These are phyloP conservation scores for Dipteronia dyeriana DNA, from an alignment of 345 rosid species.

Conservation along the genomic window DNA sequence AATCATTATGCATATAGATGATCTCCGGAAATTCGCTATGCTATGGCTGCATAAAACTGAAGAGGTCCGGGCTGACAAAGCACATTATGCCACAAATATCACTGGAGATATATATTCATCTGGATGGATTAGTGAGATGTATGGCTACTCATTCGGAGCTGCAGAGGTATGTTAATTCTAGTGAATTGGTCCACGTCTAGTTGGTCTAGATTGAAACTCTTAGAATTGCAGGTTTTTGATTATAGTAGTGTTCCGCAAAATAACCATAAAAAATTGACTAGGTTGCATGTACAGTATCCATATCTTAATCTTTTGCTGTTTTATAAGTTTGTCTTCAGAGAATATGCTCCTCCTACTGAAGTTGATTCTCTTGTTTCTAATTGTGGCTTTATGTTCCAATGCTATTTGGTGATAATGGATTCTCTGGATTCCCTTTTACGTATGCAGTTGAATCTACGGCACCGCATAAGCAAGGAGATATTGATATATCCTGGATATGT, in stretches of 20 bases:
- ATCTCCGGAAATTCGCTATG: constrained; percentile 83
- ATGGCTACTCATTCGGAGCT: constrained; percentile 98
- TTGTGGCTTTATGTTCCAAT: not conserved
- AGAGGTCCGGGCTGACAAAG: constrained; percentile 96
- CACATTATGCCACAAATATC: constrained; percentile 82
- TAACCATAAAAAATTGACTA: constrained; percentile 1
- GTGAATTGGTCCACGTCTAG: not conserved
- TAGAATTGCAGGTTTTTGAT: not conserved
- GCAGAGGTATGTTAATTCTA: constrained; percentile 69
- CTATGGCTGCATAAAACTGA: constrained; percentile 95
- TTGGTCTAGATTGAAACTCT: not conserved
- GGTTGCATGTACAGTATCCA: not conserved
- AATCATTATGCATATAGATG: constrained; percentile 95
- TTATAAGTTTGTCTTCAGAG: not conserved
- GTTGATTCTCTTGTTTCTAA: not conserved
- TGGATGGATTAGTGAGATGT: constrained; percentile 99
- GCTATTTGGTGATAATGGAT: not conserved
- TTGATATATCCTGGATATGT: constrained; percentile 87
- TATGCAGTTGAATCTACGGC: constrained; percentile 82
- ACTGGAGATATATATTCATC: constrained; percentile 89
- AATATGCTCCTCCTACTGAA: not conserved
- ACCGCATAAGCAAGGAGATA: constrained; percentile 66
- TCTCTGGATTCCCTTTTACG: constrained; percentile 11
- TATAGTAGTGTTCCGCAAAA: not conserved
- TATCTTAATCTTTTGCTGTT: not conserved